These are phyloP conservation scores for Arabidopsis suecica DNA, from an alignment of 345 rosid species.

Conservation along the genomic window DNA sequence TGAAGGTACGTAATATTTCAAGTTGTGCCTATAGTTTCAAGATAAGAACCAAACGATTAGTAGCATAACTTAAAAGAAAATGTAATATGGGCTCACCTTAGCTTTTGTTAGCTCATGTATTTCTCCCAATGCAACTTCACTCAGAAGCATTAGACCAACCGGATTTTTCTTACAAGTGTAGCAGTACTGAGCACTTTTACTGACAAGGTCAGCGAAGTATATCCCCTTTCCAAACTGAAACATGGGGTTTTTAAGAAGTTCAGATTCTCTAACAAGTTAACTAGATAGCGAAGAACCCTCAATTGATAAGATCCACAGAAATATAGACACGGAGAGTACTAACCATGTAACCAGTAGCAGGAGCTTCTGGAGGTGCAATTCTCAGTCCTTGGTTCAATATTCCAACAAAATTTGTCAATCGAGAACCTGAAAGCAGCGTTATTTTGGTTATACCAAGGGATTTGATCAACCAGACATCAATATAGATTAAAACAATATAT, in stretches of 20 bases:
- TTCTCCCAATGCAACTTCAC: slow-evolving; percentile 93
- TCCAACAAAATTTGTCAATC: slow-evolving; percentile 92
- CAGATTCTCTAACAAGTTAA: slow-evolving; percentile 24
- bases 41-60: neutral
- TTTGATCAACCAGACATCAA: slow-evolving; percentile 3
- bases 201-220: slow-evolving; percentile 97
- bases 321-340: slow-evolving; percentile 42
- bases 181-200: slow-evolving; percentile 99
- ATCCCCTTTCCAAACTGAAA: slow-evolving; percentile 95
- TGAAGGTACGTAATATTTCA: neutral
- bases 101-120: slow-evolving; percentile 78
- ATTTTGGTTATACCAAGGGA: slow-evolving; percentile 7
- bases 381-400: slow-evolving; percentile 96
- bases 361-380: slow-evolving; percentile 99
- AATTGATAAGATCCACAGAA: slow-evolving; percentile 13
- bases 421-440: slow-evolving; percentile 70
- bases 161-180: slow-evolving; percentile 75
- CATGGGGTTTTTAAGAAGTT: slow-evolving; percentile 13
- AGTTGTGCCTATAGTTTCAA: slow-evolving; percentile 1
- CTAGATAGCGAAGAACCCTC: neutral
- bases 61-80: neutral
- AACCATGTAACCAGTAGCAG: slow-evolving; percentile 98
- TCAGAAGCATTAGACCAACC: slow-evolving; percentile 89
- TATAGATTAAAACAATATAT: neutral
- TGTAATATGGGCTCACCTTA: slow-evolving; percentile 56